A percentile compares a stretch with the other conserved stretches of the same genome.
phyloP scores from a whole-genome alignment of 768 basidiomycete species.

The Pulveroboletus sp. region DNA sequence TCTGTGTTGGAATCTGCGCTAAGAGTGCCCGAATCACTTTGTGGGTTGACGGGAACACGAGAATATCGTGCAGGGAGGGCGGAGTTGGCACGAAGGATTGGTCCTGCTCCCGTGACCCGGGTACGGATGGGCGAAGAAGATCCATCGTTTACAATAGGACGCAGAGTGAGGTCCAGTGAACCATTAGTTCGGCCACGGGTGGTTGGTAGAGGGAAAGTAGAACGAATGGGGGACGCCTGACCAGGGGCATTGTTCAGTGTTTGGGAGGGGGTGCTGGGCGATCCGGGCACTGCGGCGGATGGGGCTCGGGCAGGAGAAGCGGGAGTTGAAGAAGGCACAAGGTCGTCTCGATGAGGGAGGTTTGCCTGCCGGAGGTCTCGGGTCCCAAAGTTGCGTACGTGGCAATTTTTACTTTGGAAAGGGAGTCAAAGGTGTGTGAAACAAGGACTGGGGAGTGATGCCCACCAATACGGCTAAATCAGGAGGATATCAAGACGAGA shows the following conservation, averaged over 20 bases:
- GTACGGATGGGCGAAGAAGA: slow-evolving; percentile 26
- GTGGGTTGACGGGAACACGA: slow-evolving; percentile 14
- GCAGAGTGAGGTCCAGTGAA: slow-evolving; percentile 27
- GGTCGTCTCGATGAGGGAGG: slow-evolving; percentile 47
- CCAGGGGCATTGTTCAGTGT: slow-evolving; percentile 20
- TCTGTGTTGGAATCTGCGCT: slow-evolving; percentile 13
- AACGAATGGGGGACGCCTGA: slow-evolving; percentile 26
- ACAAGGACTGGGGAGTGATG: neutral
- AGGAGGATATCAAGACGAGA: slow-evolving; percentile 1
- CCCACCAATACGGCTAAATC: slow-evolving; percentile 43
- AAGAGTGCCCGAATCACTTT: slow-evolving; percentile 8
- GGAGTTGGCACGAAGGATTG: slow-evolving; percentile 40
- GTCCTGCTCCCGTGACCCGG: slow-evolving; percentile 25
- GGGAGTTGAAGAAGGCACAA: slow-evolving; percentile 30
- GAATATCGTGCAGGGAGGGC: slow-evolving; percentile 37
- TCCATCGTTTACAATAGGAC: slow-evolving; percentile 8
- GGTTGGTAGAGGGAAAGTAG: slow-evolving; percentile 32
- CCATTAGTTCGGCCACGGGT: slow-evolving; percentile 18
- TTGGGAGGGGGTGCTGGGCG: slow-evolving; percentile 8
- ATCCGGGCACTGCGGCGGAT: slow-evolving; percentile 12
- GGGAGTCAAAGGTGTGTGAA: neutral
- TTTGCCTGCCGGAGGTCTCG: slow-evolving; percentile 68
- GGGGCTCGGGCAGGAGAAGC: slow-evolving; percentile 28
- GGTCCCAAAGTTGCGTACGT: slow-evolving; percentile 75
- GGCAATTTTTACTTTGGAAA: slow-evolving; percentile 68